Evolutionary conservation across 2,329 filamentous ascomycete genomes (phyloP).

Genomic region (Pseudogymnoascus sp.): DNA sequence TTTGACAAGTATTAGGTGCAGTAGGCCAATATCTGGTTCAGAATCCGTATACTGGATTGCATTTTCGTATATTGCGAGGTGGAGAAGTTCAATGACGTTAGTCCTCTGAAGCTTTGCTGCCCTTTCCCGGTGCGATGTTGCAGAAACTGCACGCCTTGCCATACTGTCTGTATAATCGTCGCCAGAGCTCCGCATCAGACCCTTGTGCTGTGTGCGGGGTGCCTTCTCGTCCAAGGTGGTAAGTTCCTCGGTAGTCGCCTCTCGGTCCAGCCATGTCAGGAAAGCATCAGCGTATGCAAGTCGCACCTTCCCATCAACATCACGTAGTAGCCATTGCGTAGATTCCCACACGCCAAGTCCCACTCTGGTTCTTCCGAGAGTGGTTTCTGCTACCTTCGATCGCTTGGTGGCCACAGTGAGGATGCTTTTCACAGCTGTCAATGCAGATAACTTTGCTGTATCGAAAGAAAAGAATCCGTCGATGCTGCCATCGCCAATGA

Average conservation of each 20-base stretch:
- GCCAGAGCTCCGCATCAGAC: slow-evolving; percentile 15
- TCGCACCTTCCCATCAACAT: slow-evolving; percentile 69
- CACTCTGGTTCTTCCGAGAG: slow-evolving; percentile 66
- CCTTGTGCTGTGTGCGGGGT: slow-evolving; percentile 29
- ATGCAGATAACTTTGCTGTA: slow-evolving; percentile 56
- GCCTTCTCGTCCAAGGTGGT: slow-evolving; percentile 48
- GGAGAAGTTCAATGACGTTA: slow-evolving; percentile 70
- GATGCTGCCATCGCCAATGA: slow-evolving; percentile 45
- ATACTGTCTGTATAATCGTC: slow-evolving; percentile 25
- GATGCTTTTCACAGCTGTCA: slow-evolving; percentile 76
- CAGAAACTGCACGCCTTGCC: slow-evolving; percentile 58
- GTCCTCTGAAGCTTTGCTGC: slow-evolving; percentile 17
- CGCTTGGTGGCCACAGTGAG: slow-evolving; percentile 71
- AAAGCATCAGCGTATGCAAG: slow-evolving; percentile 81
- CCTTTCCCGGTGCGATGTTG: slow-evolving; percentile 44
- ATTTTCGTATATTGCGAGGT: slow-evolving; percentile 85
- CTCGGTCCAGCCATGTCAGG: slow-evolving; percentile 75
- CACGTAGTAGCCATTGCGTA: slow-evolving; percentile 87
- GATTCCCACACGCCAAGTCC: slow-evolving; percentile 86
- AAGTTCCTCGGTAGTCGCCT: slow-evolving; percentile 62
- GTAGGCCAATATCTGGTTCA: slow-evolving; percentile 66
- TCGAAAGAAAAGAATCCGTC: slow-evolving; percentile 58
- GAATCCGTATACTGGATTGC: slow-evolving; percentile 65
- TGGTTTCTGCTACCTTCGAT: slow-evolving; percentile 50
- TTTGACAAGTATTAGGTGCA: slow-evolving; percentile 69